Base-by-base conservation (phyloP, 2,329 filamentous ascomycete species). In the Beauveria rudraprayagi region DNA sequence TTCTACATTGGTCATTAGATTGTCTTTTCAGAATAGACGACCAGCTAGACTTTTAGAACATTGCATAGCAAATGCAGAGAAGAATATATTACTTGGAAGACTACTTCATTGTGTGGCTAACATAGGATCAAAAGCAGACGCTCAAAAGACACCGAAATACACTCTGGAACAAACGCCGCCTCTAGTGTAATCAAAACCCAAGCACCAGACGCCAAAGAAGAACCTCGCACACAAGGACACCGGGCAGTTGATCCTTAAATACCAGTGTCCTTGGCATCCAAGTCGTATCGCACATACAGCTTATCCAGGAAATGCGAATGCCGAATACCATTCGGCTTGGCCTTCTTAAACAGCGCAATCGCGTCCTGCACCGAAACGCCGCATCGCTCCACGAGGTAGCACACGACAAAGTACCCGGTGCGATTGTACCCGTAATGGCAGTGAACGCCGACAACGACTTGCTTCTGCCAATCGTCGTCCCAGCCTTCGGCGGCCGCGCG, bases 351-450 rank as follows among this genome's bases (percentile, higher is more conserved):
- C 63, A 86, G 82, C 57, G 90, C 85, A 63, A 97, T 86, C 1
- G 93, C 93, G 60, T 88, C 85, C 67, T 89, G 83, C 2, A 96
- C 83, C 24, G 77, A 78, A 68, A 84, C 92, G 0, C 84, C 86
- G 66, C 89, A 83, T 52, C 85, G 80, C 76, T 97, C 92, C 16
- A 97, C 87, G n/a, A 97, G 78, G 70, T 97, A 97, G 69, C 87
- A 91, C 37, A 91, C 88, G 56, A 97, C 85, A 70, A 97, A 90
- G 72, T 93, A 96, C 0, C 93, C 93, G 0, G 93, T 97, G 24
- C 92, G 84, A 71, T 97, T 97, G 76, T 95, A 97, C 0, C 93
- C 93, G 67, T 97, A 97, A 70, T 97, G 93, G 69, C 93, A 97
- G 71, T 97, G 93, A 0, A 96, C 91, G 2, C 88, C 92, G 56